Base-by-base conservation (phyloP, 2,329 filamentous ascomycete species). In the Acrocalymma vagum region DNA sequence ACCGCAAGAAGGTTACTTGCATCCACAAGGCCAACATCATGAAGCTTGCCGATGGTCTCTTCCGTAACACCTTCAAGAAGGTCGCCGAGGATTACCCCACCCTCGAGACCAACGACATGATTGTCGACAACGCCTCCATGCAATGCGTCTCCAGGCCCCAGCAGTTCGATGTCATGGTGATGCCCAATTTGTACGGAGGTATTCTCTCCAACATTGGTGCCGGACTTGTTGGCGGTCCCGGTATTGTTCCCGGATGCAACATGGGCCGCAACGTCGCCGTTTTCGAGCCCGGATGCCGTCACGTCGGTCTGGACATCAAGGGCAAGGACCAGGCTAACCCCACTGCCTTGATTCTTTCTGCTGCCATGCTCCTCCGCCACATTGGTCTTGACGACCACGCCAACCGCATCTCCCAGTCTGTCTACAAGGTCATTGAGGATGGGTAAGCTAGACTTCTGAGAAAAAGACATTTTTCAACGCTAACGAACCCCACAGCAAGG, bases 21-120 rank as follows among this genome's bases (percentile, higher is more conserved):
- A 97, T 99, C 72, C 94, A 99, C 87, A 99, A 99, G 84, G 94
- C 94, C 78, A 99, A 99, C 83, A 99, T 99, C 80, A 99, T 99
- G 94, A 99, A 99, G 84, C 83, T 99, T 45, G 93, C 92, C 72
- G 94, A 99, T 64, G 94, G 94, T 76, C 88, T 99, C 42, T 99
- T 99, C 90, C 88, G 94, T 73, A 93, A 86, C 79, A 97, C 94
- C 60, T 95, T 97, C 83, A 90, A 95, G 80, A 82, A 86, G 67
- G 86, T 94, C 60, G 89, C 91, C 58, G 88, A 95, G 80, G 90
- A 96, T 74, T 99, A 94, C 80, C 93, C 94, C 46, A 95, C 90
- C 51, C 82, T 99, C 62, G 89, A 96, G 81, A 87, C 87, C 71
- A 95, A 95, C 81, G 94, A 99, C 79, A 96, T 99, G 93, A 99